These are phyloP conservation scores for Lonicera japonica DNA, from an alignment of 129 eudicot genomes.

Conservation along the genomic window DNA sequence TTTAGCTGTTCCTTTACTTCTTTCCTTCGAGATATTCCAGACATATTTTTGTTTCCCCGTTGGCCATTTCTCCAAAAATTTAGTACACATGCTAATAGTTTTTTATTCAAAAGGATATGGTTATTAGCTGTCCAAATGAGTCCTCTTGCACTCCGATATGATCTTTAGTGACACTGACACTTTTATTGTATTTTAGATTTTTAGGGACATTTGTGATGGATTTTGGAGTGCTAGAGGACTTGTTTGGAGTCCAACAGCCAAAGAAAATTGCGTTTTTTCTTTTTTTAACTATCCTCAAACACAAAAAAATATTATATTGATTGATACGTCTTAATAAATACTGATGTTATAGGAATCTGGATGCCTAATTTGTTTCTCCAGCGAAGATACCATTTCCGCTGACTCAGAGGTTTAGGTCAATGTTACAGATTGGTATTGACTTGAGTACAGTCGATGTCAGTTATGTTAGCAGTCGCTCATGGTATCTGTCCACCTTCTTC, in stretches of 20 bases:
- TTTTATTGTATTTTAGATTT: too few relatives aligned
- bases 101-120: too few relatives aligned
- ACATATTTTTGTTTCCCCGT: not conserved
- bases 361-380: conserved; percentile 29
- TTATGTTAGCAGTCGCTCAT: conserved; percentile 97
- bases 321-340: conserved; percentile 3
- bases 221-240: too few relatives aligned
- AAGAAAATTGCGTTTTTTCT: too few relatives aligned
- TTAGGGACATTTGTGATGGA: too few relatives aligned
- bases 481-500: conserved; percentile 38
- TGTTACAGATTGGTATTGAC: conserved; percentile 97
- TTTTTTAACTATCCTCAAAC: too few relatives aligned
- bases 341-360: conserved; percentile 6
- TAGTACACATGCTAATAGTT: too few relatives aligned
- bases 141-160: too few relatives aligned
- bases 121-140: too few relatives aligned
- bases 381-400: conserved; percentile 98
- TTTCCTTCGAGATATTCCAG: not conserved
- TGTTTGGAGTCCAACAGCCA: too few relatives aligned
- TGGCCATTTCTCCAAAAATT: not conserved
- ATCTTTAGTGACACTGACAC: too few relatives aligned
- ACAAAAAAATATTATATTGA: too few relatives aligned
- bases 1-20: conserved; percentile 12
- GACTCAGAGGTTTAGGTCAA: conserved; percentile 97
- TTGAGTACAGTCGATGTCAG: conserved; percentile 99